Conservation (phyloP, 257 asterid genomes). For the Capsicum rhomboideum region DNA sequence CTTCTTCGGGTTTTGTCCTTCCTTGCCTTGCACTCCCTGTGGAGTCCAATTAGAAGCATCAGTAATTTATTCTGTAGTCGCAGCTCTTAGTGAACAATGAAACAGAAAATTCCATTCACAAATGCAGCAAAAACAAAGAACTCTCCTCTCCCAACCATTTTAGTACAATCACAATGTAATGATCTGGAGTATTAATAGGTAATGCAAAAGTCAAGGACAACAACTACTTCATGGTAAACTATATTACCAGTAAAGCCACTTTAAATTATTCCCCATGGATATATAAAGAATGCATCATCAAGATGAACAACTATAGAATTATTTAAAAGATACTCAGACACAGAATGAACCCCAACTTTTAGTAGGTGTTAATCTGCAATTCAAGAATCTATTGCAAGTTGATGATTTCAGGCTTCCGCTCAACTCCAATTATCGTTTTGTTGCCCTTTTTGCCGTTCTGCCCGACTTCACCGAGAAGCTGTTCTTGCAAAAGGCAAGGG, state of each 20-base stretch:
- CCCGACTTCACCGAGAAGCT: background rate
- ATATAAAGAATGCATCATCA: background rate
- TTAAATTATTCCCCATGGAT: background rate
- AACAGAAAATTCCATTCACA: background rate
- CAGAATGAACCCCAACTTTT: background rate
- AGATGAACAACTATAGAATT: background rate
- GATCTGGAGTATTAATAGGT: background rate
- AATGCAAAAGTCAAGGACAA: background rate
- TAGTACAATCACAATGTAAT: background rate
- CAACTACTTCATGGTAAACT: background rate
- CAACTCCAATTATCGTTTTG: background rate
- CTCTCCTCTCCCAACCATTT: background rate
- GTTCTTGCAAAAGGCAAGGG: background rate
- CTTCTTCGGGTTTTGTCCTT: conserved; percentile 34
- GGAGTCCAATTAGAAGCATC: conserved; percentile 3
- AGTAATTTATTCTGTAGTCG: background rate
- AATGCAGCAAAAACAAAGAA: background rate
- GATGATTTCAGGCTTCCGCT: background rate
- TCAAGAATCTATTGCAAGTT: background rate
- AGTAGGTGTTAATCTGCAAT: background rate
- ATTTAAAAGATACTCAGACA: background rate
- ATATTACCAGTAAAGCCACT: background rate
- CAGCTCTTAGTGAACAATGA: background rate
- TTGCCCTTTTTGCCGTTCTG: background rate
- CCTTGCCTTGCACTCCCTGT: conserved; percentile 57